Conservation (phyloP, 805 yeast species). For the Metschnikowia orientalis region DNA sequence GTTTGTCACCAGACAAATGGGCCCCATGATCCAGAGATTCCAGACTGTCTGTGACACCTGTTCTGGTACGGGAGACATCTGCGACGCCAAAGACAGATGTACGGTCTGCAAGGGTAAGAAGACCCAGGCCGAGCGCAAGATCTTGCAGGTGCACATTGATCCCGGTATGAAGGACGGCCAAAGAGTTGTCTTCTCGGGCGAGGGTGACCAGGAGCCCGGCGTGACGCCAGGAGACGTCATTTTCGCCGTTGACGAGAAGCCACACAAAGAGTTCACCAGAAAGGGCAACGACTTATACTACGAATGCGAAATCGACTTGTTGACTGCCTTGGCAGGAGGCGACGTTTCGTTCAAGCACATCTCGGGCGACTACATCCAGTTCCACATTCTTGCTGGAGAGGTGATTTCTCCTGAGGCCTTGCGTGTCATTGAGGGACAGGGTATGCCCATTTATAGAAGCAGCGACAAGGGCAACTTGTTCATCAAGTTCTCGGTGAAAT, state of each 20-base stretch:
- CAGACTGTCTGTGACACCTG: conserved; percentile 92
- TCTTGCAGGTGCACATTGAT: conserved; percentile 88
- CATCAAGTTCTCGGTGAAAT: conserved; percentile 79
- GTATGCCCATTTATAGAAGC: conserved; percentile 93
- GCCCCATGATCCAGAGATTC: conserved; percentile 98
- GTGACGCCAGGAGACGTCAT: conserved; percentile 95
- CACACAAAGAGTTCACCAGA: conserved; percentile 79
- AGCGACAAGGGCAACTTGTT: conserved; percentile 88
- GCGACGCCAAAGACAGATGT: conserved; percentile 86
- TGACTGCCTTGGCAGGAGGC: conserved; percentile 97
- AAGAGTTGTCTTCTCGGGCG: conserved; percentile 85
- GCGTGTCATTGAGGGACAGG: conserved; percentile 85
- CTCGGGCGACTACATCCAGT: conserved; percentile 86
- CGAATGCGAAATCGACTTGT: conserved; percentile 82
- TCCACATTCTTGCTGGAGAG: conserved; percentile 84
- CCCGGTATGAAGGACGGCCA: conserved; percentile 98
- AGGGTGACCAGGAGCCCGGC: conserved; percentile 96
- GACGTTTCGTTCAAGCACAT: conserved; percentile 82
- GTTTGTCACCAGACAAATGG: conserved; percentile 96
- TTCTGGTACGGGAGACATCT: conserved; percentile 86
- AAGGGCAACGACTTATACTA: conserved; percentile 82
- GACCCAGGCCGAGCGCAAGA: conserved; percentile 81
- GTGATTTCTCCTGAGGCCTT: conserved; percentile 79
- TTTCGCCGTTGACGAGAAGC: conserved; percentile 86
- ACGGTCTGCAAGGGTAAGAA: conserved; percentile 83